Percentiles rank a stretch among this genome's conserved stretches.
These are phyloP conservation scores for Pharnaceum exiguum DNA, from an alignment of 148 eudicot species.

Conservation along the genomic window DNA sequence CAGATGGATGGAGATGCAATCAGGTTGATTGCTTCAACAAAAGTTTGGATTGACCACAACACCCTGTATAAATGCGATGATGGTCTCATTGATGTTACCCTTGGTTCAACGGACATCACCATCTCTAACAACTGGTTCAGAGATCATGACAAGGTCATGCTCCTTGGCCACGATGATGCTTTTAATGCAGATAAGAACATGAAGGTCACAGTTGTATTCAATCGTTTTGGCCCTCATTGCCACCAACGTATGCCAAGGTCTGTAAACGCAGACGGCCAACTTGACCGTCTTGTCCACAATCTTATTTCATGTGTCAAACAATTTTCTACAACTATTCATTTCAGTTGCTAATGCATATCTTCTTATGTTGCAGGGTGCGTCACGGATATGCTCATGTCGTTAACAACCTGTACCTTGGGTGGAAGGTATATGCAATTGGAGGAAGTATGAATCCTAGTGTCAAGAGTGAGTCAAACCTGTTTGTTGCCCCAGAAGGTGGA, in stretches of 20 bases:
- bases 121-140: constrained; percentile 81
- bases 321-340: too few species aligned
- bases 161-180: constrained; percentile 79
- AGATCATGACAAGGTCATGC: constrained; percentile 79
- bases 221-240: constrained; percentile 77
- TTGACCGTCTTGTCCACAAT: too few species aligned
- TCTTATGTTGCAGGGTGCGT: constrained; percentile 48
- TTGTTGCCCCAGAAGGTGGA: constrained; percentile 49
- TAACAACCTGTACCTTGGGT: constrained; percentile 80
- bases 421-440: constrained; percentile 83
- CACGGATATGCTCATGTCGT: constrained; percentile 90
- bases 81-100: constrained; percentile 78
- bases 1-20: constrained; percentile 69
- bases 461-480: constrained; percentile 73
- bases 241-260: constrained; percentile 94
- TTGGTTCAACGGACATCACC: constrained; percentile 69
- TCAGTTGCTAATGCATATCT: background rate
- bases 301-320: too few species aligned
- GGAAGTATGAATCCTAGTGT: constrained; percentile 86
- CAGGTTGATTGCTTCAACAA: constrained; percentile 45
- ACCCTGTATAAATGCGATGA: constrained; percentile 55
- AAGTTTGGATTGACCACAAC: constrained; percentile 84
- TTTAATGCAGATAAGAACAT: constrained; percentile 52
- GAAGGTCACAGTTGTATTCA: constrained; percentile 80
- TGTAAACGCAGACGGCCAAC: too few species aligned